phyloP scores from a whole-genome alignment of 306 rosid species.

The Corylus heterophylla region DNA sequence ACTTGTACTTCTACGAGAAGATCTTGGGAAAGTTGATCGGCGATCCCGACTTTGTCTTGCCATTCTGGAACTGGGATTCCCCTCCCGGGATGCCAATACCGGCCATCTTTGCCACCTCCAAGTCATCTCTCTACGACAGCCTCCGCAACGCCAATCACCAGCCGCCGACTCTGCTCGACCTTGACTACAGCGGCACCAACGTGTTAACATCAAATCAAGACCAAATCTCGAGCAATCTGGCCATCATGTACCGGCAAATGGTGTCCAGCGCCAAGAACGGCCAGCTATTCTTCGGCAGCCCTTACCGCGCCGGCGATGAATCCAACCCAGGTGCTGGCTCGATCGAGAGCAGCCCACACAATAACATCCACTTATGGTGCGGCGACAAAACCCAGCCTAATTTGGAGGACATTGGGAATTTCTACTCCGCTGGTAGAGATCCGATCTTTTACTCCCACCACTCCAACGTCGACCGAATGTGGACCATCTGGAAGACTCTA shows the following conservation, averaged over 20 bases:
- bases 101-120: constrained; percentile 30
- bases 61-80: constrained; percentile 83
- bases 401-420: constrained; percentile 68
- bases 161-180: constrained; percentile 56
- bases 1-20: constrained; percentile 71
- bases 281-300: constrained; percentile 49
- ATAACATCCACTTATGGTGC: constrained; percentile 53
- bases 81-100: constrained; percentile 68
- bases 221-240: constrained; percentile 36
- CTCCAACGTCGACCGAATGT: constrained; percentile 69
- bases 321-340: constrained; percentile 60
- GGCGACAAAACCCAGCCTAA: constrained; percentile 57
- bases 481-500: constrained; percentile 67
- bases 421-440: constrained; percentile 72
- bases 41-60: constrained; percentile 65
- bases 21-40: constrained; percentile 62
- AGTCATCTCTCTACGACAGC: constrained; percentile 55
- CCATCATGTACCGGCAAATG: constrained; percentile 68
- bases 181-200: constrained; percentile 29
- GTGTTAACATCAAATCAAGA: not conserved
- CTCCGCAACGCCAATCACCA: constrained; percentile 44
- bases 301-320: constrained; percentile 59
- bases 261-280: constrained; percentile 53
- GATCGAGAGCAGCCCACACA: constrained; percentile 58
- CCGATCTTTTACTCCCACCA: constrained; percentile 70